These are phyloP conservation scores for Conidiobolus incongruus DNA, from an alignment of 371 early-diverging fungal species.

Conservation along the genomic window DNA sequence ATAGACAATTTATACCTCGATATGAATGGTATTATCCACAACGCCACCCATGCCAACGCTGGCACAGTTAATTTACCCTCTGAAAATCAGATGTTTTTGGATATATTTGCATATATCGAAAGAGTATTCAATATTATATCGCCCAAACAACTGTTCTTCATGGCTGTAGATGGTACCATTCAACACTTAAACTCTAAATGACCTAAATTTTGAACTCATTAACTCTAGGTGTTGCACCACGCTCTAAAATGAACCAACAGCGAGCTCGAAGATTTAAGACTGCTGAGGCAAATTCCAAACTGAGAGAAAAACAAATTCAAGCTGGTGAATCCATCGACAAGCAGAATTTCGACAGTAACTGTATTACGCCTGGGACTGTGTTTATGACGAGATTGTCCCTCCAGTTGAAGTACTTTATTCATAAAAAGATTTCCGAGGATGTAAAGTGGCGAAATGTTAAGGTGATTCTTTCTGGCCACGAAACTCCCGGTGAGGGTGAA, in stretches of 20 bases:
- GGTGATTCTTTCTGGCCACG: constrained; percentile 86
- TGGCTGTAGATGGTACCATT: constrained; percentile 93
- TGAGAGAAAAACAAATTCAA: constrained; percentile 30
- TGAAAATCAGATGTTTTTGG: constrained; percentile 85
- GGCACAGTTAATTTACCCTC: constrained; percentile 46
- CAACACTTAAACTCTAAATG: too few relatives aligned
- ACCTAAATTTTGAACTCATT: neutral
- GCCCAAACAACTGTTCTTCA: constrained; percentile 87
- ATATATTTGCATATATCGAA: constrained; percentile 91
- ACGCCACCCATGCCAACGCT: constrained; percentile 90
- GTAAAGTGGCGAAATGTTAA: constrained; percentile 70
- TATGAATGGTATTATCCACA: constrained; percentile 99
- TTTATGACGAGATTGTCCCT: constrained; percentile 89
- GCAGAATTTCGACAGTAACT: constrained; percentile 87
- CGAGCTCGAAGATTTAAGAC: constrained; percentile 90
- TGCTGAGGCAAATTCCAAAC: constrained; percentile 35
- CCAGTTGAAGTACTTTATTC: constrained; percentile 73
- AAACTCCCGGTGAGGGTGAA: constrained; percentile 98
- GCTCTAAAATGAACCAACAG: constrained; percentile 99
- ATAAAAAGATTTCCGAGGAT: constrained; percentile 72
- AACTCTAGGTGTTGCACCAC: constrained; percentile 74
- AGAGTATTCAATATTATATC: constrained; percentile 74
- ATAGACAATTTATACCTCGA: constrained; percentile 93
- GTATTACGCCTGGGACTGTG: constrained; percentile 97
- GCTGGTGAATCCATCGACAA: constrained; percentile 43